These are phyloP conservation scores for Penicillium bialowiezense DNA, from an alignment of 495 filamentous ascomycete genomes.

Conservation along the genomic window DNA sequence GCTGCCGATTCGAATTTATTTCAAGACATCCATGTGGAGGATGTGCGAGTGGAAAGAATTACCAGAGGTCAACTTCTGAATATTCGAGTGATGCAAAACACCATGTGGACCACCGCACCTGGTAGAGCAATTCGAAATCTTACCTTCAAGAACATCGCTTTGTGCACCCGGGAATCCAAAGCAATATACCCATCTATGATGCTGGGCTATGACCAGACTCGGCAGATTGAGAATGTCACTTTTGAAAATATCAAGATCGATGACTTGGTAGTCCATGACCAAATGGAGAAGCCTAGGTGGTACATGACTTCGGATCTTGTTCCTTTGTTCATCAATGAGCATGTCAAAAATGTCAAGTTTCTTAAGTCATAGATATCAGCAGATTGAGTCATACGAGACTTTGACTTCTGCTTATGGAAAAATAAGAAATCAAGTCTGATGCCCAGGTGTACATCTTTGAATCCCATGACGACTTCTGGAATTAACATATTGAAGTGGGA, in stretches of 20 bases:
- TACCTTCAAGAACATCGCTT: slow-evolving; percentile 10
- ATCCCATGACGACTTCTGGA: too few species aligned
- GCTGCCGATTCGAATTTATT: slow-evolving; percentile 9
- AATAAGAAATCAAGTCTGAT: too few species aligned
- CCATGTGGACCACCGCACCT: slow-evolving; percentile 13
- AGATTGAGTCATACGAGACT: too few species aligned
- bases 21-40: slow-evolving; percentile 10
- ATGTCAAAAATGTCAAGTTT: slow-evolving; percentile 12
- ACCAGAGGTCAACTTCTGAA: slow-evolving; percentile 13
- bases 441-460: too few species aligned
- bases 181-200: slow-evolving; percentile 10
- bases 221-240: slow-evolving; percentile 6
- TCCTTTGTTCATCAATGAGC: slow-evolving; percentile 16
- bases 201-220: slow-evolving; percentile 9
- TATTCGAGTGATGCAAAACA: slow-evolving; percentile 17
- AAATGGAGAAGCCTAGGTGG: slow-evolving; percentile 17
- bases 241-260: slow-evolving; percentile 13
- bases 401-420: too few species aligned
- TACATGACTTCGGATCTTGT: slow-evolving; percentile 15
- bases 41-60: slow-evolving; percentile 13
- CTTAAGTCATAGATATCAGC: background rate
- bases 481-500: too few species aligned
- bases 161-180: background rate
- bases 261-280: slow-evolving; percentile 7
- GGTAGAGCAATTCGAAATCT: slow-evolving; percentile 14